Conservation (phyloP, 176 grass and related monocot species). For the Areca catechu region DNA sequence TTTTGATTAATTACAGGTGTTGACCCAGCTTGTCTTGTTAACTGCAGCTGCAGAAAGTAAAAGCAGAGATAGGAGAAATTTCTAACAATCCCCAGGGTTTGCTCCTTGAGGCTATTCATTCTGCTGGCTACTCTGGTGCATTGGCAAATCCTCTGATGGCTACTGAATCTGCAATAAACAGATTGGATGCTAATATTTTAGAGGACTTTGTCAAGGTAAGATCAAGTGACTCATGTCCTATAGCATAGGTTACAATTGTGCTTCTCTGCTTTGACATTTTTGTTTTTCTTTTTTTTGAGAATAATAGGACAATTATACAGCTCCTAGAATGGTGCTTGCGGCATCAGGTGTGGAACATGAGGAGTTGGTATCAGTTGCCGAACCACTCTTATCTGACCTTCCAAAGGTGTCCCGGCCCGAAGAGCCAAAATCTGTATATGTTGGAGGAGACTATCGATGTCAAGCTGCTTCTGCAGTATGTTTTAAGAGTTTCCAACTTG, state of each 20-base stretch:
- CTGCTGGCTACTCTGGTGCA: conserved; percentile 64
- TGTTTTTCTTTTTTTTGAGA: conserved; percentile 21
- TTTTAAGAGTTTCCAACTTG: conserved; percentile 6
- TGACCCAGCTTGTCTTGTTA: not conserved
- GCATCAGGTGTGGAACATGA: conserved; percentile 85
- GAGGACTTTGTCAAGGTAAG: conserved; percentile 68
- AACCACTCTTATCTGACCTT: conserved; percentile 63
- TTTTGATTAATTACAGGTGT: not conserved
- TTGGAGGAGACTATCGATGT: conserved; percentile 64
- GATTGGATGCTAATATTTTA: conserved; percentile 39
- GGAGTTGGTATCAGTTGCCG: conserved; percentile 48
- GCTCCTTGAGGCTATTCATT: conserved; percentile 67
- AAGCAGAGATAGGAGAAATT: conserved; percentile 61
- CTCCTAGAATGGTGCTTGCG: conserved; percentile 71
- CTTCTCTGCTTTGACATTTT: conserved; percentile 1
- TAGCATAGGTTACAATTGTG: not conserved
- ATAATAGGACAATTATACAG: conserved; percentile 66
- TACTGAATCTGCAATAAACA: conserved; percentile 35
- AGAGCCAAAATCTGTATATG: conserved; percentile 57
- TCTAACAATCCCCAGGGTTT: conserved; percentile 65
- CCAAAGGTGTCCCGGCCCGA: conserved; percentile 32
- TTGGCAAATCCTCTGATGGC: conserved; percentile 61
- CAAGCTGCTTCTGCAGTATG: conserved; percentile 62
- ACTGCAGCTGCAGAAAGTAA: conserved; percentile 57
- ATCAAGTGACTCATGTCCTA: conserved; percentile 7